Conservation (phyloP, 768 basidiomycete genomes). For the Lactarius hatsudake region DNA sequence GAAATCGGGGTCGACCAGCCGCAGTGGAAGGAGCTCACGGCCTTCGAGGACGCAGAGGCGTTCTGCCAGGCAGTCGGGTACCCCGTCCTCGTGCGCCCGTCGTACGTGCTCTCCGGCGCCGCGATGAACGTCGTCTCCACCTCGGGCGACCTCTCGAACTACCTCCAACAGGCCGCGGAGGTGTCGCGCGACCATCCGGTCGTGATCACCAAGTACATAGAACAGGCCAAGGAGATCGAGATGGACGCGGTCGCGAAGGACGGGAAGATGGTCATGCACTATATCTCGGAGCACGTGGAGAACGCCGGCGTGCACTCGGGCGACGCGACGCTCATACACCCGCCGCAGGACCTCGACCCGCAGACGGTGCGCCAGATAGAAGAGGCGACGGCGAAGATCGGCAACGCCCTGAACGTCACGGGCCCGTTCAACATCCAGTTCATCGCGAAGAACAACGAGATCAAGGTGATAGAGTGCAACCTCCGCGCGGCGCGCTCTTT, state of each 20-base stretch:
- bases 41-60: slow-evolving; percentile 77
- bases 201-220: slow-evolving; percentile 98
- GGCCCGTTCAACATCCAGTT: slow-evolving; percentile 99
- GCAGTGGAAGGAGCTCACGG: slow-evolving; percentile 93
- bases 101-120: slow-evolving; percentile 98
- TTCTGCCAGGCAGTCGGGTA: slow-evolving; percentile 95
- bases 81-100: slow-evolving; percentile 95
- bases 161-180: slow-evolving; percentile 91
- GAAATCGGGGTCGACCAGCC: slow-evolving; percentile 99
- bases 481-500: slow-evolving; percentile 95
- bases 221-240: slow-evolving; percentile 99
- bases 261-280: slow-evolving; percentile 99
- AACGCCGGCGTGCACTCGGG: slow-evolving; percentile 99
- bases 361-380: slow-evolving; percentile 95
- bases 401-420: slow-evolving; percentile 94
- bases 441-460: slow-evolving; percentile 99
- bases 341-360: slow-evolving; percentile 96
- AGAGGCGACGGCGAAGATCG: slow-evolving; percentile 96
- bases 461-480: slow-evolving; percentile 99
- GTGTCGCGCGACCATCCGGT: slow-evolving; percentile 96
- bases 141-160: slow-evolving; percentile 83
- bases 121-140: slow-evolving; percentile 99
- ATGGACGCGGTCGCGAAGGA: slow-evolving; percentile 99
- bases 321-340: slow-evolving; percentile 96
- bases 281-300: slow-evolving; percentile 98